phyloP scores from a whole-genome alignment of 495 filamentous ascomycete genomes.

The Penicillium mononematosum region DNA sequence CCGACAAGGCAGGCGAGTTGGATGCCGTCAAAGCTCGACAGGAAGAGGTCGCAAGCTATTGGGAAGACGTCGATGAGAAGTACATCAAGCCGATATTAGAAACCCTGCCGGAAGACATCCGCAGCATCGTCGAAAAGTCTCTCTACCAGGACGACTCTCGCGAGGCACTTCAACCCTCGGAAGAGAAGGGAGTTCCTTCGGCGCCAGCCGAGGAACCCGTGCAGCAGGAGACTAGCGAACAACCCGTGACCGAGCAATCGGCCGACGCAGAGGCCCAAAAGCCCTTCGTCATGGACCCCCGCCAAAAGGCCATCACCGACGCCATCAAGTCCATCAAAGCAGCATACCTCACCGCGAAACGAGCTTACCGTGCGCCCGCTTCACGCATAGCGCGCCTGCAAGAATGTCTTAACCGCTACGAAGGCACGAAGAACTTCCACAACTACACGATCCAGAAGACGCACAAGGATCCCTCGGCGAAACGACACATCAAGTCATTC shows the following conservation, averaged over 20 bases:
- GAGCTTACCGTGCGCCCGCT: conserved; percentile 73
- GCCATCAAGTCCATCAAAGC: conserved; percentile 73
- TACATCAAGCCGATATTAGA: conserved; percentile 72
- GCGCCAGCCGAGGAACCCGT: conserved; percentile 13
- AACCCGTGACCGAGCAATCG: conserved; percentile 11
- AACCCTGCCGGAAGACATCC: conserved; percentile 47
- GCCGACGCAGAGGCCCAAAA: conserved; percentile 2
- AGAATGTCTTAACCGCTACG: conserved; percentile 64
- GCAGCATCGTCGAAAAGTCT: conserved; percentile 40
- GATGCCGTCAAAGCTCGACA: conserved; percentile 67
- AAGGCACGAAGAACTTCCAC: conserved; percentile 86
- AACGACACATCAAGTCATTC: conserved; percentile 88
- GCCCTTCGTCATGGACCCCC: conserved; percentile 27
- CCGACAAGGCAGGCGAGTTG: conserved; percentile 66
- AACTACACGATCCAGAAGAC: conserved; percentile 94
- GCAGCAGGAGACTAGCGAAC: conserved; percentile 13
- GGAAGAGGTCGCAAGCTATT: conserved; percentile 74
- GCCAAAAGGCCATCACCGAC: conserved; percentile 44
- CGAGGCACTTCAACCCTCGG: conserved; percentile 15
- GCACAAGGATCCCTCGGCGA: conserved; percentile 73
- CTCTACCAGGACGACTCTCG: conserved; percentile 33
- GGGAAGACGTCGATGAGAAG: conserved; percentile 74
- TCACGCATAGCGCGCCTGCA: conserved; percentile 70
- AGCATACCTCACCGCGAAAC: conserved; percentile 74
- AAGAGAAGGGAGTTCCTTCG: conserved; percentile 10